Conservation (phyloP, 2,329 filamentous ascomycete species). For the Aspergillus floridensis region DNA sequence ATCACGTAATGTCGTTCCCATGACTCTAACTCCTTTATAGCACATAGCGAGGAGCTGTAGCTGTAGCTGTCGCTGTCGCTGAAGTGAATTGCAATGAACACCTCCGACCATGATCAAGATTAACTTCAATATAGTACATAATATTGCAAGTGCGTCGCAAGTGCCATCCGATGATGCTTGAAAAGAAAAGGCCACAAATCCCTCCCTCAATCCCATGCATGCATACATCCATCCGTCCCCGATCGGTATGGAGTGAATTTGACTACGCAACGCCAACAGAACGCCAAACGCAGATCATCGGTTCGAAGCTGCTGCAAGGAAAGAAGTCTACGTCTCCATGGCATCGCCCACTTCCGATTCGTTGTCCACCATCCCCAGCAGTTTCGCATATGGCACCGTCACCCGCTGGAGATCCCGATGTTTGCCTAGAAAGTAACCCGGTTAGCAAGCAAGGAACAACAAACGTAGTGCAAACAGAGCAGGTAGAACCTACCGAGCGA, state of each 20-base stretch:
- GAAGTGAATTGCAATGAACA: background rate
- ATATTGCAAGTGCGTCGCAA: background rate
- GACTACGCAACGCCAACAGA: background rate
- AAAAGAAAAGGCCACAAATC: background rate
- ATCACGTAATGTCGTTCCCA: background rate
- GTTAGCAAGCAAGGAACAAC: conserved; percentile 6
- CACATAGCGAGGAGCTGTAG: no score
- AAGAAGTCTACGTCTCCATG: conserved; percentile 32
- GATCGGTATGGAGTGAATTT: background rate
- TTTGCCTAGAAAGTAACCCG: conserved; percentile 52
- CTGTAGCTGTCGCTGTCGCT: no score
- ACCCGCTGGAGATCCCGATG: conserved; percentile 90
- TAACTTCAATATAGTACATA: background rate
- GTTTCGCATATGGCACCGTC: conserved; percentile 88
- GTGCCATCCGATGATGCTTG: background rate
- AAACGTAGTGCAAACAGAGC: background rate
- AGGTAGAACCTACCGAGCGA: conserved; percentile 71
- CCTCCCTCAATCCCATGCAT: background rate
- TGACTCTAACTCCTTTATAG: background rate
- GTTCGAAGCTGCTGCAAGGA: background rate
- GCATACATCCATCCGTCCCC: background rate
- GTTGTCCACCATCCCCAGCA: conserved; percentile 59
- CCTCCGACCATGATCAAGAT: background rate
- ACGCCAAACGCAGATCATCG: background rate
- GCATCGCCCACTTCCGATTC: conserved; percentile 32